Evolutionary conservation across 768 basidiomycete species (phyloP).

Genomic region (Lactifluus echinatus): DNA sequence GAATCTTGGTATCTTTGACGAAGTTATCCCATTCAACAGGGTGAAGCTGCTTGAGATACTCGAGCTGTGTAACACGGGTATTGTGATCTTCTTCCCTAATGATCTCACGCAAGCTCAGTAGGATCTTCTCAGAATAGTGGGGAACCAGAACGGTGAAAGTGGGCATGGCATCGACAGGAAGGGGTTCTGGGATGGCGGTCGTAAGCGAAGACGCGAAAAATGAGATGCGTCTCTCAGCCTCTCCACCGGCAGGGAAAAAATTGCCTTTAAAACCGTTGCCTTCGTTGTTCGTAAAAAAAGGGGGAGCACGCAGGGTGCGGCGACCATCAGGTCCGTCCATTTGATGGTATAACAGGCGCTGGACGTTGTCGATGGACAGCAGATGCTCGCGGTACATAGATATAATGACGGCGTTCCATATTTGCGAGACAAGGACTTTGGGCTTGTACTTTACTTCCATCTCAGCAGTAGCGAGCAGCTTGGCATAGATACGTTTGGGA

Average conservation of each 20-base stretch:
- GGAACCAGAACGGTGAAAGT: conserved; percentile 99
- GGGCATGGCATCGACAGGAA: conserved; percentile 97
- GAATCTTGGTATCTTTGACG: conserved; percentile 98
- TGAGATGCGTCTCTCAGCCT: conserved; percentile 95
- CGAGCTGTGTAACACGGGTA: conserved; percentile 92
- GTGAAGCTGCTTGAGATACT: conserved; percentile 97
- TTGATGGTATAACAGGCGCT: conserved; percentile 95
- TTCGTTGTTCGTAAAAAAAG: conserved; percentile 94
- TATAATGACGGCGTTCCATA: conserved; percentile 99
- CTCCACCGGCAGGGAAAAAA: conserved; percentile 91
- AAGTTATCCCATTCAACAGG: conserved; percentile 99
- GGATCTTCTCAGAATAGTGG: conserved; percentile 98
- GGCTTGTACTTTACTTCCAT: conserved; percentile 99
- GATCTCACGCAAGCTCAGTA: conserved; percentile 93
- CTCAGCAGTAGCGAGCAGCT: conserved; percentile 88
- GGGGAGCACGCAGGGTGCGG: conserved; percentile 88
- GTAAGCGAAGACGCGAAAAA: conserved; percentile 98
- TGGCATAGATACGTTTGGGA: conserved; percentile 97
- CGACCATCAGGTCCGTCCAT: conserved; percentile 84
- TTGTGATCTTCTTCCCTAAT: conserved; percentile 96
- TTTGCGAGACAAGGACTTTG: conserved; percentile 96
- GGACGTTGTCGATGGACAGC: conserved; percentile 95
- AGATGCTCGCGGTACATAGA: conserved; percentile 99
- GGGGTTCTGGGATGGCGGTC: conserved; percentile 87
- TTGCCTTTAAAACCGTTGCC: conserved; percentile 59